Evolutionary conservation across 2,329 filamentous ascomycete genomes (phyloP).

Genomic region (Scedosporium minutisporum): DNA sequence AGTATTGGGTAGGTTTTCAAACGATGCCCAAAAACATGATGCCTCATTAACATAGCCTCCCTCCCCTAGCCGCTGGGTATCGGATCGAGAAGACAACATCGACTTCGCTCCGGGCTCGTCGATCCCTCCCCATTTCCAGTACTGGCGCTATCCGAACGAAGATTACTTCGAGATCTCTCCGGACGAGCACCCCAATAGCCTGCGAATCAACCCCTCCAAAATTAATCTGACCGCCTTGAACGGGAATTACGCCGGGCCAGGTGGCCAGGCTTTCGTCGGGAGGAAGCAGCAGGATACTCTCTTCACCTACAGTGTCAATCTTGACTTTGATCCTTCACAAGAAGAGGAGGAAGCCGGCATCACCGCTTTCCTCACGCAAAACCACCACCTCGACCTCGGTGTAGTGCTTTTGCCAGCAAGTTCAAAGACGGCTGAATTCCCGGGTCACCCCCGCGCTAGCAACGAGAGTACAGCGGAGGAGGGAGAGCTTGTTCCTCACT

Average conservation of each 20-base stretch:
- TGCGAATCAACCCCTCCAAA: slow-evolving; percentile 36
- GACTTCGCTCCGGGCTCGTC: slow-evolving; percentile 30
- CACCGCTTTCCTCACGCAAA: slow-evolving; percentile 41
- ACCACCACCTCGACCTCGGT: slow-evolving; percentile 40
- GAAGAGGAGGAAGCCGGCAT: slow-evolving; percentile 41
- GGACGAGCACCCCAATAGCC: slow-evolving; percentile 27
- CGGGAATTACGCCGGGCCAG: slow-evolving; percentile 23
- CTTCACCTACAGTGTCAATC: slow-evolving; percentile 38
- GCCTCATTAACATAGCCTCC: background rate
- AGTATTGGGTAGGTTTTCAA: slow-evolving; percentile 16
- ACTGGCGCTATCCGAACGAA: slow-evolving; percentile 43
- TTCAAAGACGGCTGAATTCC: slow-evolving; percentile 12
- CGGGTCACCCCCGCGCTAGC: background rate
- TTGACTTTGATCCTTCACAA: slow-evolving; percentile 29
- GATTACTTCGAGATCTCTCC: slow-evolving; percentile 36
- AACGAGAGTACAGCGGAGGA: slow-evolving; percentile 4
- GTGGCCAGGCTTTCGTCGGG: slow-evolving; percentile 41
- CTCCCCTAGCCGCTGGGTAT: slow-evolving; percentile 2
- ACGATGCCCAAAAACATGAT: background rate
- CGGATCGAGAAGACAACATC: slow-evolving; percentile 4
- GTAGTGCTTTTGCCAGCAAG: slow-evolving; percentile 24
- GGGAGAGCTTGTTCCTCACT: slow-evolving; percentile 23
- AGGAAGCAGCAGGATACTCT: slow-evolving; percentile 45
- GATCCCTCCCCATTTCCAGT: slow-evolving; percentile 44
- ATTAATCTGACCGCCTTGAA: slow-evolving; percentile 41